A percentile compares a stretch with the other conserved stretches of the same genome.
These are phyloP conservation scores for Aspergillus alliaceus DNA, from an alignment of 2,329 filamentous ascomycete species.

Conservation along the genomic window DNA sequence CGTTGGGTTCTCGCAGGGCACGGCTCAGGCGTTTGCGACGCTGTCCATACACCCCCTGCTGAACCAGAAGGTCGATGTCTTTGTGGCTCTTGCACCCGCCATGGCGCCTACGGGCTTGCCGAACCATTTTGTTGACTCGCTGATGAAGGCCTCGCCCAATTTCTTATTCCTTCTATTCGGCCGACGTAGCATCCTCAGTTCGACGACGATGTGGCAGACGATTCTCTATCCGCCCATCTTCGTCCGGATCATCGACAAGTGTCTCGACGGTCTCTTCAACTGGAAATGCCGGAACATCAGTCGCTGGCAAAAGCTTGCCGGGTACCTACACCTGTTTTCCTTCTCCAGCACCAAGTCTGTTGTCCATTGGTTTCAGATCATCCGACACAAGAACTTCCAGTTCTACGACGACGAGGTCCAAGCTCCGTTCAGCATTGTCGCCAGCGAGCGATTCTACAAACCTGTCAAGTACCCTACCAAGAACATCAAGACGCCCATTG, in stretches of 20 bases:
- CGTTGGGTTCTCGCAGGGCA: slow-evolving; percentile 95
- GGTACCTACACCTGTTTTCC: slow-evolving; percentile 93
- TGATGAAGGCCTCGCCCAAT: slow-evolving; percentile 90
- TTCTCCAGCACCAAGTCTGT: slow-evolving; percentile 96
- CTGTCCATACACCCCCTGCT: slow-evolving; percentile 88
- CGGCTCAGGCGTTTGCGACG: slow-evolving; percentile 92
- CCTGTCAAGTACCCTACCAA: slow-evolving; percentile 94
- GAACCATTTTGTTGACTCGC: slow-evolving; percentile 85
- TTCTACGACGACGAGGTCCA: slow-evolving; percentile 98
- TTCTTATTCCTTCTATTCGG: slow-evolving; percentile 93
- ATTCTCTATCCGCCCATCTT: slow-evolving; percentile 94
- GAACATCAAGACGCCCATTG: slow-evolving; percentile 95
- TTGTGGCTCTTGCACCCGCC: slow-evolving; percentile 91
- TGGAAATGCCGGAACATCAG: slow-evolving; percentile 87
- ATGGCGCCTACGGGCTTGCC: slow-evolving; percentile 93
- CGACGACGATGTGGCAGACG: slow-evolving; percentile 95
- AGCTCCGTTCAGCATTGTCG: slow-evolving; percentile 68
- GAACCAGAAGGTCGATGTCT: slow-evolving; percentile 91
- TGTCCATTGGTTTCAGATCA: slow-evolving; percentile 99
- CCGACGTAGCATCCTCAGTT: slow-evolving; percentile 84
- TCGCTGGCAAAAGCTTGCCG: slow-evolving; percentile 84
- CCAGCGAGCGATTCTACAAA: slow-evolving; percentile 83
- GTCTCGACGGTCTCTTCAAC: slow-evolving; percentile 79
- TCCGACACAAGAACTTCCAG: slow-evolving; percentile 91
- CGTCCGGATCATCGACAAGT: slow-evolving; percentile 79